Base-by-base conservation (phyloP, 805 yeast genomes). In the Monosporozyma aerobia region DNA sequence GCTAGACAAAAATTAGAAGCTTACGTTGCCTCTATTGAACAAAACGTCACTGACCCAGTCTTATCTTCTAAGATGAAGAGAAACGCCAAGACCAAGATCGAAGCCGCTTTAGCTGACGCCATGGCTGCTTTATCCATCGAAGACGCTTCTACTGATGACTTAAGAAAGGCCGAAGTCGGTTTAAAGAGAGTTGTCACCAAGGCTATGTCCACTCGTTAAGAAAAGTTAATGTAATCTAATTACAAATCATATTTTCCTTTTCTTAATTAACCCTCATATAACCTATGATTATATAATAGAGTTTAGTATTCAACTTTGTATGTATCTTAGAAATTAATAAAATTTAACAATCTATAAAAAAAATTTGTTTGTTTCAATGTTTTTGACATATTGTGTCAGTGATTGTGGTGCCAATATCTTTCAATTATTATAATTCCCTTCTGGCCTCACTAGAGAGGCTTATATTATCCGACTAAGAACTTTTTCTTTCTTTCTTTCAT, bases 151-250 rank as follows among this genome's bases (percentile, higher is more conserved):
- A 92, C 97, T 74, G 99, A 94, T 73, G 97, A 90, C 77, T 83
- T 79, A 81, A 88, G 98, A 86, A 94, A 89, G 86, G 98, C 99
- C 72, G 98, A 94, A 83, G 89, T 94, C 75, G 85, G 90, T 76
- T 87, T 94, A 76, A 94, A 94, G 90, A 88, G 99, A 79, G 97
- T 92, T 72, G 97, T 92, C 75, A 92, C 97, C 82, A 92, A 90
- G 83, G 97, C 97, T 76, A 87, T 90, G 90, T 87, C 97, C 69
- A 82, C 97, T 76, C 97, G 97, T 83, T 87, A 85, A 83, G 77
- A 56, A 32, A 32, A 19, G 16, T 32, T 10, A 13, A 19, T 33
- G 19, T 32, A n/a, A 29, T 35, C 23, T 22, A 44, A n/a, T 44
- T 22, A 44, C 16, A 11, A 40, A 8, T 19, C 23, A 19, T 8